Evolutionary conservation across 2,329 filamentous ascomycete genomes (phyloP), one percentile per base, ranked within the genome.

Genomic region (Cryphonectria nitschkei): DNA sequence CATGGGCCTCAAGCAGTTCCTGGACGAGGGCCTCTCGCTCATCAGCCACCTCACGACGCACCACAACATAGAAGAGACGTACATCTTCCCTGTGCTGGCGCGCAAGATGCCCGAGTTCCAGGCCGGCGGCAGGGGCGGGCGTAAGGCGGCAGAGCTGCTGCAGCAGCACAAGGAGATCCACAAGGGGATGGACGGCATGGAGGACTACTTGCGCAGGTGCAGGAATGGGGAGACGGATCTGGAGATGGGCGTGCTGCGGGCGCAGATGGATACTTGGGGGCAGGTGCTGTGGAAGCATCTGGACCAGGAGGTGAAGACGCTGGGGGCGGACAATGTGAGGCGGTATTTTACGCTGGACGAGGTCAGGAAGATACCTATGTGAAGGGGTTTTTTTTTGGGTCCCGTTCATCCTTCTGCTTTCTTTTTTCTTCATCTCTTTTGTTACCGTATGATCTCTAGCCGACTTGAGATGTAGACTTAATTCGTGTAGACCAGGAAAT

Each of bases 311-410:
- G 94, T 97, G 9, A 83, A 85, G 79, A 88, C 92, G 74, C 80
- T 97, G 43, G 88, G 91, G 2, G 94, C 94, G 61, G 92, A 96
- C 80, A 97, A 95, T 79, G 97, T 97, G 94, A 86, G 93, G 75
- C 89, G 85, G 80, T 94, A 92, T 80, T 97, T 93, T 93, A 92
- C 85, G 0, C 75, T 89, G 72, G 89, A 93, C 63, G 94, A 97
- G 84, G 90, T 97, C 80, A 83, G 81, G 79, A 81, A 82, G 67
- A 85, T 96, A 82, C 89, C 88, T 0, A 93, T 94, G 83, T 94
- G 79, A 81, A 37, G 43, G 13, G 13, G 54, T 7, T 9, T 13
- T 39, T n/a, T 32, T n/a, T 26, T 6, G 1, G 34, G 3, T n/a
- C 52, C 3, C 32, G 3, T 14, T 39, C 13, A 34, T 66, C 3